Evolutionary conservation across 2,329 filamentous ascomycete genomes (phyloP), one percentile per base, ranked within the genome.

Genomic region (Zelopaecilomyces penicillatus): DNA sequence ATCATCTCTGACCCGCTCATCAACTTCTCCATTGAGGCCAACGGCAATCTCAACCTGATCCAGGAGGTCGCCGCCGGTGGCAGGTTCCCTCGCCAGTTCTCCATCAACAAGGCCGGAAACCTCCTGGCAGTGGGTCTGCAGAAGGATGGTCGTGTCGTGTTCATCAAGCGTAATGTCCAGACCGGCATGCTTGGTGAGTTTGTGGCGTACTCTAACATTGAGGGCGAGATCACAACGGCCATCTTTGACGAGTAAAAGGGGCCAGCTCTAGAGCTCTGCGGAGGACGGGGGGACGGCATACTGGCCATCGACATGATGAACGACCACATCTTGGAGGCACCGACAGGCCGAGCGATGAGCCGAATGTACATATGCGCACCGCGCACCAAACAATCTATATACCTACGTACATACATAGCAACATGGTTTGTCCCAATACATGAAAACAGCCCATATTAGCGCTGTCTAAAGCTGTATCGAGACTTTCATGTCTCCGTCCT

Each of bases 111-210:
- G 49, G 74, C 72, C 8, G 85, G 84, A 1, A 71, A 72, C 44
- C 63, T 83, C 47, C 65, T 87, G 3, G 84, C 81, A 1, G 76
- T 87, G 29, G 83, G 74, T 0, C 69, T 85, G 51, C 82, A 88
- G 63, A 63, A 64, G 11, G 78, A 78, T 41, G 67, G 71, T 30
- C 76, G 73, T 30, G 76, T 87, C 2, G 76, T 75, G 5, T 62
- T 90, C 41, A 74, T 85, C 39, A 59, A 66, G 54, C 70, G 86
- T 5, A 73, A 88, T 61, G 65, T 71, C 1, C 50, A 59, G 44
- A 80, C 75, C 0, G 86, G 85, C 1, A 55, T 71, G 52, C 64
- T 89, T 32, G 67, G 64, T 26, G 59, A 65, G 36, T 69, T 73
- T 49, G 57, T 71, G 4, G 73, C 66, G 2, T 62, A 63, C 44